These are phyloP conservation scores for Solanum chmielewskii DNA, from an alignment of 257 asterid genomes.

Conservation along the genomic window DNA sequence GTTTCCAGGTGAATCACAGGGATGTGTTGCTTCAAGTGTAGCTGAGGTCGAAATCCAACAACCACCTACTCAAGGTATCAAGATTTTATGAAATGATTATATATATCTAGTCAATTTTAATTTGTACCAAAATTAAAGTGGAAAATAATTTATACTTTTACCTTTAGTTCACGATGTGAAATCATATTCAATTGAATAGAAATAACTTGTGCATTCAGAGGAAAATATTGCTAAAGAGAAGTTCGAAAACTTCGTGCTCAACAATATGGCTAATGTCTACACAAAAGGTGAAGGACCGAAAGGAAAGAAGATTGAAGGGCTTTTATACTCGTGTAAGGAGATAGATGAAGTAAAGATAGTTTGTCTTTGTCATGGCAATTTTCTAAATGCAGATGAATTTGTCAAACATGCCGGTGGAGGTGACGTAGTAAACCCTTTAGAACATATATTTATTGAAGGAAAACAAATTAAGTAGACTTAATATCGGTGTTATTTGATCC, in stretches of 20 bases:
- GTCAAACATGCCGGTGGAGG: too few species aligned
- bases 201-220: background rate
- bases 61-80: conserved; percentile 30
- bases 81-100: background rate
- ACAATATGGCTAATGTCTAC: conserved; percentile 48
- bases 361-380: conserved; percentile 65
- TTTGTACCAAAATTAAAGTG: background rate
- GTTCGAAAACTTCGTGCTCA: conserved; percentile 19
- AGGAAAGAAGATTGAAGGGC: conserved; percentile 41
- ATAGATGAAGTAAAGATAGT: conserved; percentile 61
- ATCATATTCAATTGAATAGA: background rate
- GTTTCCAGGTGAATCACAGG: conserved; percentile 24
- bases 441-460: too few species aligned
- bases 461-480: too few species aligned
- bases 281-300: conserved; percentile 38
- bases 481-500: too few species aligned
- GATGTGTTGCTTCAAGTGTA: conserved; percentile 39
- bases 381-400: too few species aligned
- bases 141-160: too few species aligned
- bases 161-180: too few species aligned
- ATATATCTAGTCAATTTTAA: too few species aligned
- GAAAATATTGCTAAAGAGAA: background rate
- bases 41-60: conserved; percentile 26
- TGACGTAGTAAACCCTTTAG: too few species aligned
- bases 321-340: conserved; percentile 38